Conservation (phyloP, 2,329 filamentous ascomycete genomes). For the Aspergillus oerlinghausenensis region DNA sequence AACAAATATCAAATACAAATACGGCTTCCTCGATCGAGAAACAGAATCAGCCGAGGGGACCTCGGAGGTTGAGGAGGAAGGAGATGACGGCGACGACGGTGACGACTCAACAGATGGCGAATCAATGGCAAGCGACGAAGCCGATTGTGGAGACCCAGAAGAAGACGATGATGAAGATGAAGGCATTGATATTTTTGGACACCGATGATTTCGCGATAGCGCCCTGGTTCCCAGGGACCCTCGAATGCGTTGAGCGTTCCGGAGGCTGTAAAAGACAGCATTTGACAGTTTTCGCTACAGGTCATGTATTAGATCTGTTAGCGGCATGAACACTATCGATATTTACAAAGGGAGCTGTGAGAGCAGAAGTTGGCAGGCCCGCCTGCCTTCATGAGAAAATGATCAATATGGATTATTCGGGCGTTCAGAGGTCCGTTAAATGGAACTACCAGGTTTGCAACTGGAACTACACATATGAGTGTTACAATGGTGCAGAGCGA, state of each 20-base stretch:
- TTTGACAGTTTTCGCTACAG: background rate
- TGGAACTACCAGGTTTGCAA: background rate
- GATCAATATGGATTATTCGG: background rate
- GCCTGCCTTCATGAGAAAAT: slow-evolving; percentile 1
- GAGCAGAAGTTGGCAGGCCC: slow-evolving; percentile 11
- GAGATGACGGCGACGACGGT: slow-evolving; percentile 16
- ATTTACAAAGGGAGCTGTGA: background rate
- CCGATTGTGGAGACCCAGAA: slow-evolving; percentile 31
- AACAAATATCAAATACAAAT: slow-evolving; percentile 40
- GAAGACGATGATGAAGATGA: slow-evolving; percentile 45
- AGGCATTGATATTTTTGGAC: slow-evolving; percentile 50
- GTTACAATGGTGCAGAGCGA: background rate
- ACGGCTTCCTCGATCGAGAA: slow-evolving; percentile 31
- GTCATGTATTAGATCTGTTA: background rate
- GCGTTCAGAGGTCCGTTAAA: slow-evolving; percentile 7
- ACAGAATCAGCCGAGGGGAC: slow-evolving; percentile 20
- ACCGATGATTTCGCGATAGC: slow-evolving; percentile 36
- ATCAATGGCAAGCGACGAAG: slow-evolving; percentile 5
- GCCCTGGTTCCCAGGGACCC: background rate
- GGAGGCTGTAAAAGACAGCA: background rate
- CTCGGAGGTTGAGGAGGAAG: slow-evolving; percentile 3
- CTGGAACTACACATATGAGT: background rate
- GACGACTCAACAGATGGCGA: slow-evolving; percentile 20
- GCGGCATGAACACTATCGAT: background rate
- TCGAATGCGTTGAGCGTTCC: slow-evolving; percentile 1